Conservation (phyloP, 176 grass and related monocot species). For the Typha latifolia region DNA sequence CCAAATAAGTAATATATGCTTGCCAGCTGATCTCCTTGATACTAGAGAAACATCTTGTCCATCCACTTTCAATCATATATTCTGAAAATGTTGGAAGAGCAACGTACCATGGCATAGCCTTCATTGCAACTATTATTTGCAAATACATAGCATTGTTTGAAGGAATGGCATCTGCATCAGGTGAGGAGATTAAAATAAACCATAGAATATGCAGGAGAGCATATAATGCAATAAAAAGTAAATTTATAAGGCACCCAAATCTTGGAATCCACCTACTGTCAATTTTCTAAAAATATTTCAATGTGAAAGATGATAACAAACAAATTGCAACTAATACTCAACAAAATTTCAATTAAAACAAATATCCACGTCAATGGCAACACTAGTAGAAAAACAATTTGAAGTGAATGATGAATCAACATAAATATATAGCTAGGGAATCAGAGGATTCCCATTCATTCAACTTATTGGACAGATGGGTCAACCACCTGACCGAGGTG, state of each 20-base stretch:
- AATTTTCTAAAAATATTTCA: background rate
- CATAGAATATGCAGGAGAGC: slow-evolving; percentile 6
- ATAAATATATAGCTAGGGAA: no score
- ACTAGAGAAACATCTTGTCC: slow-evolving; percentile 65
- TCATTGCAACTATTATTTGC: slow-evolving; percentile 80
- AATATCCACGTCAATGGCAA: no score
- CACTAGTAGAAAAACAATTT: no score
- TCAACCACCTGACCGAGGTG: no score
- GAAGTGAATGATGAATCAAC: no score
- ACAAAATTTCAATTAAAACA: no score
- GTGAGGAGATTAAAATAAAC: background rate
- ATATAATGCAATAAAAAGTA: slow-evolving; percentile 11
- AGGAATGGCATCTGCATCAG: slow-evolving; percentile 69
- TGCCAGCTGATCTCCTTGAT: slow-evolving; percentile 62
- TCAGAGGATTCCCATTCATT: no score
- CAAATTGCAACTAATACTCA: no score
- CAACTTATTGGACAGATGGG: no score
- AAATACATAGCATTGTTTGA: slow-evolving; percentile 76
- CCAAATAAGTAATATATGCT: slow-evolving; percentile 42
- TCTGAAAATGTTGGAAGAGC: slow-evolving; percentile 74
- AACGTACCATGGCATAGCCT: slow-evolving; percentile 76
- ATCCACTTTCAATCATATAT: slow-evolving; percentile 80
- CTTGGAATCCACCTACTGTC: slow-evolving; percentile 3
- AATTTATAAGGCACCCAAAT: background rate
- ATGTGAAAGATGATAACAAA: no score